Evolutionary conservation across 169 alveolate genomes (phyloP), one percentile per base, ranked within the genome.

Genomic region (Plasmodium gallinaceum): DNA sequence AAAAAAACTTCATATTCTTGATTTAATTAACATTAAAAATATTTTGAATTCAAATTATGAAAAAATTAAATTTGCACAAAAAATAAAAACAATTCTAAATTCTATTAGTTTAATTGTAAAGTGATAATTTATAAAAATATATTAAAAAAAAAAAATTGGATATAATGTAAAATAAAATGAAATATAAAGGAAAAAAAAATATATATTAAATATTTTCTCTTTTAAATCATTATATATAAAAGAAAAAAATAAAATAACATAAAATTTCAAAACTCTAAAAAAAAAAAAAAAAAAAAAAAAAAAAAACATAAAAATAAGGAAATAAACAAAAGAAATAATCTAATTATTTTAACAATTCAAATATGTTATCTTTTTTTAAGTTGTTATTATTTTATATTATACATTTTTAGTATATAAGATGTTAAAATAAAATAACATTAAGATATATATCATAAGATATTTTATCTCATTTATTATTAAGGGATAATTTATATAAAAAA

Each of bases 1-100:
- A 32, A 60, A 68, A 6, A 52, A 57, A 66, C 10, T 83, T 68
- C 91, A 83, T 39, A 45, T 24, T n/a, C 48, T 51, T 26, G 91
- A 83, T 24, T 83, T 83, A 43, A 52, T 16, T 24, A 42, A 66
- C 24, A 57, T 83, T 54, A 66, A 61, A 39, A 66, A 43, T 43
- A 20, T 83, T 39, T 68, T 83, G 20, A 46, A 58, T 58, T 46
- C 64, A 32, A 68, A 68, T 14, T 6, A 46, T 39, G 26, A 37
- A 26, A 39, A 37, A 16, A 54, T 32, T 20, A 42, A 52, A 5
- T 68, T 46, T 66, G 61, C 45, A 12, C 58, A 71, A 42, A 68
- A 71, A 48, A 48, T n/a, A 22, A 39, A 68, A 68, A 43, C 12
- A 39, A 83, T 83, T 37, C 52, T 83, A 26, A 76, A 61, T 61